Base-by-base conservation (phyloP, 2,329 filamentous ascomycete genomes). In the Onygenales sp. region DNA sequence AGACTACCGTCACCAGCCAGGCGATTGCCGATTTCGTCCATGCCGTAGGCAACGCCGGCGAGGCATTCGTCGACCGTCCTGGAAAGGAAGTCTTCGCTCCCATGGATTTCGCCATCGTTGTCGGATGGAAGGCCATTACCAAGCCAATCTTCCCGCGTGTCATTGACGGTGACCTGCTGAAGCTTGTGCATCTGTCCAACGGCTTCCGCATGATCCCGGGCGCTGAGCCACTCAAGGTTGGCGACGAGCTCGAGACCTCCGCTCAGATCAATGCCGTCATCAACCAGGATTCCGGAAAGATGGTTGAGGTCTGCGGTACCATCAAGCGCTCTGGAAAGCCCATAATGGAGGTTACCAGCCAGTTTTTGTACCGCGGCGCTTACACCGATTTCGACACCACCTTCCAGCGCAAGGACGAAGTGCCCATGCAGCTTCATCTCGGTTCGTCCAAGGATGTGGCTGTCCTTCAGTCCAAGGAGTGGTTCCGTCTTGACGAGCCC, bases 21-120 rank as follows among this genome's bases (percentile, higher is more conserved):
- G 91, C 87, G 58, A 96, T 98, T 74, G 94, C 95, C 58, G 91
- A 98, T 74, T 98, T 98, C 62, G 90, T 97, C n/a, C 91, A 98
- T 67, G 92, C 93, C 45, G 93, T 98, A 60, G 93, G 94, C 59
- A 98, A 98, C 74, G 95, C 88, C 11, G 92, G 92, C 39, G 93
- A 98, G 70, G 91, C 93, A 7, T 98, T 98, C 62, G 92, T 98
- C 51, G 92, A 97, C 65, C 83, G 92, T 47, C 92, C 91, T 44
- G 92, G 90, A 61, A 97, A 97, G 77, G 85, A 88, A 58, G 88
- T 96, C 59, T 92, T 86, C 63, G 93, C 93, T 7, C 93, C 94
- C 35, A 98, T 98, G 93, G 93, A 98, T 72, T 98, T 95, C 65
- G 91, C 91, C 60, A 95, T 96, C 60, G 91, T 96, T n/a, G 87